A percentile compares a stretch with the other conserved stretches of the same genome.
Conservation (phyloP, 1,284 basidiomycete genomes). For the Sphaerobolus stellatus region DNA sequence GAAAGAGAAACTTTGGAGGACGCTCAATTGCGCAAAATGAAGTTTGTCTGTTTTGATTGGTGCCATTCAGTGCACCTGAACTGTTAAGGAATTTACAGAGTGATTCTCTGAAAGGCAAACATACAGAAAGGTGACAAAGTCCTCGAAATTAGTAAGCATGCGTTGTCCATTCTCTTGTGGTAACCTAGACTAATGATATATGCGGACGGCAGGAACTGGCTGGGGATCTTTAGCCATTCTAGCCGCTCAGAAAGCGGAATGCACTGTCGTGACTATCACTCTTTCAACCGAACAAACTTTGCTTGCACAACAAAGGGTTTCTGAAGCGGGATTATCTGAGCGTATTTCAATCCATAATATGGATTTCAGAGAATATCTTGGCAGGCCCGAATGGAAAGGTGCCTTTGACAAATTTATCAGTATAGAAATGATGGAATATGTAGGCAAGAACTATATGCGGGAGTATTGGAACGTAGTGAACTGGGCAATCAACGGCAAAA, state of each 20-base stretch:
- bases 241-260: conserved; percentile 65
- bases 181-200: background rate
- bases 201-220: background rate
- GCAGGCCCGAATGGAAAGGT: conserved; percentile 72
- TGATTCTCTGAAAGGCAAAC: background rate
- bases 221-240: conserved; percentile 23
- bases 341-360: conserved; percentile 81
- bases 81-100: background rate
- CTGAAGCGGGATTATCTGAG: conserved; percentile 65
- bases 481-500: conserved; percentile 36
- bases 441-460: background rate
- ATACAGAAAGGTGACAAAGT: background rate
- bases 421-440: conserved; percentile 82
- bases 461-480: conserved; percentile 17
- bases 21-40: conserved; percentile 67
- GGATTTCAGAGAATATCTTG: conserved; percentile 70
- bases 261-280: conserved; percentile 85
- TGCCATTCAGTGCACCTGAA: conserved; percentile 22
- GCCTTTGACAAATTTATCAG: conserved; percentile 86
- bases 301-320: conserved; percentile 81
- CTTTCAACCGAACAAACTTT: conserved; percentile 83
- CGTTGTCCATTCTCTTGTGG: background rate
- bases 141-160: background rate
- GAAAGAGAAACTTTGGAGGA: conserved; percentile 47
- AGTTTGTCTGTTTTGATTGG: background rate